Evolutionary conservation across 345 rosid genomes (phyloP), one percentile per base, ranked within the genome.

Genomic region (Anastatica hierochuntica): DNA sequence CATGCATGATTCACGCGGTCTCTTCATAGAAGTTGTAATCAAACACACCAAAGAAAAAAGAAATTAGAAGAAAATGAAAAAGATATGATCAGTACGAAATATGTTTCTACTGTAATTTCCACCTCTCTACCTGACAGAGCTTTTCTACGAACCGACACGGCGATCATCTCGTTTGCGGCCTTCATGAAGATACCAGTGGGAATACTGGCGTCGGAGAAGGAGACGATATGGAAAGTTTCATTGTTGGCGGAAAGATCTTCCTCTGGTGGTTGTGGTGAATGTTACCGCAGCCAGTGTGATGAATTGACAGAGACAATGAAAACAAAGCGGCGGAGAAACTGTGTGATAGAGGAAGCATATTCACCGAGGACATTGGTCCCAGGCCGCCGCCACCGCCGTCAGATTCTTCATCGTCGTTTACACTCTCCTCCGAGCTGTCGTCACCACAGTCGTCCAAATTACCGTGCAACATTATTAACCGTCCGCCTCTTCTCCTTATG

Each of bases 91-190:
- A 20, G 30, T 17, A 33, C 39, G 53, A 43, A 24, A 41, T 37
- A 43, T 34, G 20, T 9, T 5, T 3, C 54, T 5, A 59, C 40
- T 45, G 50, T 43, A 66, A 59, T 69, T 70, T 83, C 89, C 87
- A 82, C 87, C 79, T 76, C 94, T 73, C 77, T 85, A 92, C 99
- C 99, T 88, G 99, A 83, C 80, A 97, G 97, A 77, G 99, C 99
- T 85, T 88, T 92, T 72, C 99, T 71, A 58, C 97, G 99, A 43
- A 92, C 99, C 60, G 95, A 75, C 34, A 88, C 95, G 11, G 95
- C 89, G 70, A 92, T 92, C 97, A 92, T 83, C 74, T 92, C 99
- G 37, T 85, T 97, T 0, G 84, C 78, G 9, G 90, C 81, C 59
- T 83, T 85, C 94, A 83, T 1, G 77, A 30, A 3, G 74, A 53